Evolutionary conservation across 1,284 basidiomycete genomes (phyloP).

Genomic region (Malassezia nana): DNA sequence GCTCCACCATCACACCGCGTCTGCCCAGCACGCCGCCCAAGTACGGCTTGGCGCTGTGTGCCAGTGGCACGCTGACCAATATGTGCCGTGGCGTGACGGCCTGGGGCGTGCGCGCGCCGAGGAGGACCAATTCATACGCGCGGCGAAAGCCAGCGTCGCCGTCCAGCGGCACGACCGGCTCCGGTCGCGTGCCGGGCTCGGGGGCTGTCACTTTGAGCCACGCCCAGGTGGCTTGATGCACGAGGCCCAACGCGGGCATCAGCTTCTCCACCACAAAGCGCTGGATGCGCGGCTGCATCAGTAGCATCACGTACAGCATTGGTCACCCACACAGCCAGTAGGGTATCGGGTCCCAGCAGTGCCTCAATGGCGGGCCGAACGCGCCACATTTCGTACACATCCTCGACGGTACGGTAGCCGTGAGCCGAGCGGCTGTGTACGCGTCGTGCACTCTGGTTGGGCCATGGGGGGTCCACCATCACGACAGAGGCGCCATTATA

Average conservation of each 20-base stretch:
- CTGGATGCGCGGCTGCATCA: constrained; percentile 15
- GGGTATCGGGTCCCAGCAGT: constrained; percentile 9
- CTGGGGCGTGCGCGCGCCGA: constrained; percentile 1
- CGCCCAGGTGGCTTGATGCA: constrained; percentile 6
- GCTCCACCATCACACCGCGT: constrained; percentile 21
- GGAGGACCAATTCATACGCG: constrained; percentile 19
- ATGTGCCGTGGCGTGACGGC: neutral
- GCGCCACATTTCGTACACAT: constrained; percentile 21
- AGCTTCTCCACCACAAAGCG: constrained; percentile 16
- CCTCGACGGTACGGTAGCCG: constrained; percentile 11
- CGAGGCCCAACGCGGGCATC: constrained; percentile 9
- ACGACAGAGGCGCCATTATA: constrained; percentile 14
- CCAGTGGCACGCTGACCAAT: constrained; percentile 4
- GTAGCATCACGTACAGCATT: constrained; percentile 9
- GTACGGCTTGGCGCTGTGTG: constrained; percentile 16
- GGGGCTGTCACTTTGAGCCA: constrained; percentile 20
- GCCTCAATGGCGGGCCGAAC: constrained; percentile 12
- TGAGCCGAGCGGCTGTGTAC: neutral
- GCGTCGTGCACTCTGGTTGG: constrained; percentile 16
- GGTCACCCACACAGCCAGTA: constrained; percentile 20
- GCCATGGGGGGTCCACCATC: constrained; percentile 21
- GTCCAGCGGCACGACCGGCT: constrained; percentile 3
- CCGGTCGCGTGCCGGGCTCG: neutral
- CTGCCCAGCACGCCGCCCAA: neutral
- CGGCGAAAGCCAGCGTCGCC: constrained; percentile 1